Evolutionary conservation across 192 early-diverging fungal genomes (phyloP).

Genomic region (Linnemannia zychae): DNA sequence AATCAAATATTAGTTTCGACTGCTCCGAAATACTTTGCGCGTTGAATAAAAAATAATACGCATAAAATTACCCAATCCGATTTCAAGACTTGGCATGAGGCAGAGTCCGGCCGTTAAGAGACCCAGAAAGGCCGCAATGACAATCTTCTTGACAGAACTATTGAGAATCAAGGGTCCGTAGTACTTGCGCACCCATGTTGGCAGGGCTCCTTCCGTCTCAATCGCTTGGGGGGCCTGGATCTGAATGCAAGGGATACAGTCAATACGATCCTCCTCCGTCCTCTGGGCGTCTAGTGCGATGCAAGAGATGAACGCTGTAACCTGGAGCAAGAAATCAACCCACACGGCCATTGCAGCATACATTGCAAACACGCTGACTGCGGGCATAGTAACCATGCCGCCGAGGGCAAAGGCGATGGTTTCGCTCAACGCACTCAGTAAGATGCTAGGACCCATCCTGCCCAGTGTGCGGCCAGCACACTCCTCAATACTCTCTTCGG

Average conservation of each 20-base stretch:
- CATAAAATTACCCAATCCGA: conserved; percentile 65
- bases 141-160: conserved; percentile 53
- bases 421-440: conserved; percentile 71
- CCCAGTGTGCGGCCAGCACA: conserved; percentile 70
- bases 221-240: conserved; percentile 59
- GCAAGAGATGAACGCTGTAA: conserved; percentile 72
- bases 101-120: conserved; percentile 62
- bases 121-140: conserved; percentile 65
- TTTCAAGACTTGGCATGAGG: conserved; percentile 61
- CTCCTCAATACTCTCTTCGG: conserved; percentile 67
- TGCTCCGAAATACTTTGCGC: neutral
- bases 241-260: conserved; percentile 68
- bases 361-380: conserved; percentile 77
- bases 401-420: conserved; percentile 75
- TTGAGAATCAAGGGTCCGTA: conserved; percentile 69
- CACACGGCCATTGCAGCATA: conserved; percentile 75
- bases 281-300: conserved; percentile 70
- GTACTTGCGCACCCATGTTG: conserved; percentile 60
- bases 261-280: conserved; percentile 64
- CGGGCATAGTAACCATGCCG: conserved; percentile 74
- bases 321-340: conserved; percentile 74
- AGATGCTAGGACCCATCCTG: conserved; percentile 72
- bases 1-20: conserved; percentile 1
- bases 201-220: conserved; percentile 64
- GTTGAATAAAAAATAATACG: neutral